These are phyloP conservation scores for Yamadazyma kanchanaburiensis DNA, from an alignment of 1,139 yeast species.

Conservation along the genomic window DNA sequence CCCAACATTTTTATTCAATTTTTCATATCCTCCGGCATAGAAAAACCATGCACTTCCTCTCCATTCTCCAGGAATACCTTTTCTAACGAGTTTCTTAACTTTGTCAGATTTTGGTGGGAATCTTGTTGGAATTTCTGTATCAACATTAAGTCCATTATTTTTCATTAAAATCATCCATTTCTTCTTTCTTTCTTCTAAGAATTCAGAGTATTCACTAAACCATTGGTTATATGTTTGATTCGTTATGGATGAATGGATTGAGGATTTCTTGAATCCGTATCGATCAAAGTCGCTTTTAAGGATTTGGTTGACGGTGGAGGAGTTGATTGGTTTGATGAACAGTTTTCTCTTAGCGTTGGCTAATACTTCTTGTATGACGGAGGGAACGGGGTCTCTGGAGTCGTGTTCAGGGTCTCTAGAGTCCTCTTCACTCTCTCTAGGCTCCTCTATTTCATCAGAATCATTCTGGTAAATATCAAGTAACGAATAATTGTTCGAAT, in stretches of 20 bases:
- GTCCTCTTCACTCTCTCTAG: background rate
- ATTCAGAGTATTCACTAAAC: slow-evolving; percentile 68
- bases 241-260: slow-evolving; percentile 43
- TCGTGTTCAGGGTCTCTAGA: background rate
- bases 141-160: slow-evolving; percentile 56
- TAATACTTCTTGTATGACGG: slow-evolving; percentile 7
- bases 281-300: slow-evolving; percentile 55
- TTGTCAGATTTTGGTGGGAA: slow-evolving; percentile 87
- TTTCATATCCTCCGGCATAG: slow-evolving; percentile 89
- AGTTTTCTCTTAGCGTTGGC: slow-evolving; percentile 10
- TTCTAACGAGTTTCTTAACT: slow-evolving; percentile 75
- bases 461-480: slow-evolving; percentile 24
- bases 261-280: slow-evolving; percentile 79
- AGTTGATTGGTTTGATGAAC: slow-evolving; percentile 13
- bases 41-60: slow-evolving; percentile 96
- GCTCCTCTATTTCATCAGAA: slow-evolving; percentile 6
- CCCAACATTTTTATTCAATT: slow-evolving; percentile 64
- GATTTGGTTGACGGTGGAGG: slow-evolving; percentile 12
- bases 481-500: slow-evolving; percentile 34
- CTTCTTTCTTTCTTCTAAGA: slow-evolving; percentile 57
- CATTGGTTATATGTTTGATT: slow-evolving; percentile 64
- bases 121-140: slow-evolving; percentile 36
- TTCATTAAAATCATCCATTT: slow-evolving; percentile 73
- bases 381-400: background rate
- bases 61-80: slow-evolving; percentile 97